A percentile compares a stretch with the other conserved stretches of the same genome.
phyloP scores from a whole-genome alignment of 768 basidiomycete species.

The Strobilomyces dryophilus region DNA sequence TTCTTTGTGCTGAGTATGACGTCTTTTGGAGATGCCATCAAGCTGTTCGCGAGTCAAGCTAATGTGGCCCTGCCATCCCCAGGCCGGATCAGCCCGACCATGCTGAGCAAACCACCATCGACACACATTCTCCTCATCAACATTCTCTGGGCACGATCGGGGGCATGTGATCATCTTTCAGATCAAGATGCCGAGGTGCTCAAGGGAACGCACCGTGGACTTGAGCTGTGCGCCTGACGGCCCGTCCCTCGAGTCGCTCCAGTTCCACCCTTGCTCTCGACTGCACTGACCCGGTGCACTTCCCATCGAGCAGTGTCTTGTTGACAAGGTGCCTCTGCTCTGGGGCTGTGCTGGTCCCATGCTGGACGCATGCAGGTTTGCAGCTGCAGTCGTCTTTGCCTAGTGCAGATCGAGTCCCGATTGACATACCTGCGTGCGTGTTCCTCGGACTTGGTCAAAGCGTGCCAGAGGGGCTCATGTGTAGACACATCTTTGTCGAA shows the following conservation, averaged over 20 bases:
- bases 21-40: slow-evolving; percentile 74
- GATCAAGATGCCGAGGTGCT: too few species aligned
- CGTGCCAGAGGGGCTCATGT: slow-evolving; percentile 73
- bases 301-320: slow-evolving; percentile 76
- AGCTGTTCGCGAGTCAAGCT: slow-evolving; percentile 71
- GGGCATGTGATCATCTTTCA: too few species aligned
- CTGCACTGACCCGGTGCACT: slow-evolving; percentile 70
- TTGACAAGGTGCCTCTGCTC: slow-evolving; percentile 80
- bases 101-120: not conserved
- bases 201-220: slow-evolving; percentile 50
- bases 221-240: slow-evolving; percentile 72
- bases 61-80: slow-evolving; percentile 48
- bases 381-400: slow-evolving; percentile 65
- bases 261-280: slow-evolving; percentile 59
- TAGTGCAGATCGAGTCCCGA: slow-evolving; percentile 75
- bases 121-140: slow-evolving; percentile 80
- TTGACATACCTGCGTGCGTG: slow-evolving; percentile 66
- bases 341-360: slow-evolving; percentile 54
- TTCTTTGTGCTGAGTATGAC: slow-evolving; percentile 69
- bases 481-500: slow-evolving; percentile 71
- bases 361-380: slow-evolving; percentile 62
- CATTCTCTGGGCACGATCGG: too few species aligned
- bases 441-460: slow-evolving; percentile 69
- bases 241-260: slow-evolving; percentile 61
- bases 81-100: not conserved